These are phyloP conservation scores for Raffaelea ambrosiae DNA, from an alignment of 2,329 filamentous ascomycete species.

Conservation along the genomic window DNA sequence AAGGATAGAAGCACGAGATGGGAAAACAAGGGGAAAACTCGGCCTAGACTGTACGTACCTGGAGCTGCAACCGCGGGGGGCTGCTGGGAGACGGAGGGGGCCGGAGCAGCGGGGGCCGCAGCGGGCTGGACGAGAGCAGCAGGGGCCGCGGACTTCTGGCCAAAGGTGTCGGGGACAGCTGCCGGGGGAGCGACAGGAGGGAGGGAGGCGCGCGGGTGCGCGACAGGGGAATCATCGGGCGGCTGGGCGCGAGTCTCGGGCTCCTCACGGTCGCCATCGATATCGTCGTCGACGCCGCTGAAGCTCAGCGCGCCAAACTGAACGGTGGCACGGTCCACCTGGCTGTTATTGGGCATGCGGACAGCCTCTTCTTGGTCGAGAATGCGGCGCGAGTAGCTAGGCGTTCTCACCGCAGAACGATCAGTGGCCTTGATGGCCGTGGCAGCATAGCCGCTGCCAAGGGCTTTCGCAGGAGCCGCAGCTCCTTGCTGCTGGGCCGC, in stretches of 20 bases:
- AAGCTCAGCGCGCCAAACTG: conserved; percentile 95
- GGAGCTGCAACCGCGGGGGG: conserved; percentile 24
- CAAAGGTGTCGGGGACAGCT: conserved; percentile 45
- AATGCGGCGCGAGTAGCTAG: conserved; percentile 77
- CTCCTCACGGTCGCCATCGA: conserved; percentile 91
- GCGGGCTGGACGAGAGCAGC: conserved; percentile 26
- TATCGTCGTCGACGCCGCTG: conserved; percentile 74
- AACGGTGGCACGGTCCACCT: conserved; percentile 84
- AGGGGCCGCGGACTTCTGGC: conserved; percentile 39
- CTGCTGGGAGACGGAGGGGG: conserved; percentile 18
- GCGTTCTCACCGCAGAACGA: conserved; percentile 54
- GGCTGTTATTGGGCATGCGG: conserved; percentile 94
- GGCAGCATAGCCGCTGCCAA: conserved; percentile 67
- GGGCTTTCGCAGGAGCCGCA: conserved; percentile 33
- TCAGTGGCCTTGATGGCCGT: conserved; percentile 72
- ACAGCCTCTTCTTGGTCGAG: conserved; percentile 96
- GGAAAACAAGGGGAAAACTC: conserved; percentile 12
- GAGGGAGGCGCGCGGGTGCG: conserved; percentile 76
- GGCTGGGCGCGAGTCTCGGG: conserved; percentile 90
- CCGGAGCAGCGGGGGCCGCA: conserved; percentile 27
- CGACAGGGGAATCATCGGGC: conserved; percentile 83
- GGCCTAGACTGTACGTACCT: too few species aligned
- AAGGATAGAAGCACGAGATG: neutral
- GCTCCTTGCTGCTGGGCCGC: conserved; percentile 47
- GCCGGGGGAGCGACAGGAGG: conserved; percentile 59